Base-by-base conservation (phyloP, 1,284 basidiomycete genomes). In the Ceratobasidium sp. region DNA sequence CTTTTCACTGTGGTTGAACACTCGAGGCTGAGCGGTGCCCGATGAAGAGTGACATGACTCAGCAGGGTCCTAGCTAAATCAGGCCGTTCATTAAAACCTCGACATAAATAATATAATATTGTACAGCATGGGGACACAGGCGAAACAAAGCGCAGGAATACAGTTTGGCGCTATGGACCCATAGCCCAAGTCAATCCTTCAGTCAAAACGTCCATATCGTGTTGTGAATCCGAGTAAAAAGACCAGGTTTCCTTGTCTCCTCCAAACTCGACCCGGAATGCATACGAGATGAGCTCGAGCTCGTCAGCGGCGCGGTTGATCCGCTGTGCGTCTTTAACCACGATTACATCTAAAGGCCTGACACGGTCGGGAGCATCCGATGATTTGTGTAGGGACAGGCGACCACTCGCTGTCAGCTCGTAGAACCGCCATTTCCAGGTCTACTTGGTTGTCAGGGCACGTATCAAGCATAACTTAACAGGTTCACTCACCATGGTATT, bases 301-400 rank as follows among this genome's bases (percentile, higher is more conserved):
- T 92, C 90, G 76, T 92, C 91, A 75, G 88, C 90, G 1, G 91
- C 91, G 74, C 92, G 89, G 74, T 87, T 84, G 90, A 80, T 19
- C 37, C 74, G 51, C 43, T 83, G 79, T 16, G 83, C 85, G 5
- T 72, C 74, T 1, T 84, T 82, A 41, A 92, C 80, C 7, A 84
- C 79, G 22, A 90, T 75, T 37, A 85, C 81, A 53, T 90, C 88
- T 54, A 89, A 74, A 0, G 84, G 80, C 68, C 83, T 83, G 14
- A 81, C 80, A 22, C 83, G 80, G 73, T 90, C 88, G 88, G 90
- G 75, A 22, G 62, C 91, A 82, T 88, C 85, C 27, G 85, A 84
- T 78, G 83, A 88, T 74, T 85, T 85, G 79, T 87, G 89, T 56
- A 92, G 83, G 58, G 84, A 82, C 46, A 90, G 80, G 24, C 79